Evolutionary conservation across 257 asterid genomes (phyloP).

Genomic region (Penstemon eatonii): DNA sequence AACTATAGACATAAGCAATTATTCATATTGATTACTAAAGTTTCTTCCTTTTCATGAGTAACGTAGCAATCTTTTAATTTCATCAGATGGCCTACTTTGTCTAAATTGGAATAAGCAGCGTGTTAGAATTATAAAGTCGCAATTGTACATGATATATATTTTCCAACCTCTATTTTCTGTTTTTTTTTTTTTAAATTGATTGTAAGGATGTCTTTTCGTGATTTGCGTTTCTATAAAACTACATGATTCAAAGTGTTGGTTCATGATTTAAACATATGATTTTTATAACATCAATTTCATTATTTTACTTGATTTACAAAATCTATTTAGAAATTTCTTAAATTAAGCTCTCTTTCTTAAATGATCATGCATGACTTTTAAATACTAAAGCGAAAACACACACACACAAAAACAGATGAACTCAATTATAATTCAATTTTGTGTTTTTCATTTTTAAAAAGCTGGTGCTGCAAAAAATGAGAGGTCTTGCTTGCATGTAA

Average conservation of each 20-base stretch:
- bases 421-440: too few relatives aligned
- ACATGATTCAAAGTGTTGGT: background rate
- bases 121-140: background rate
- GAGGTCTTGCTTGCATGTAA: too few relatives aligned
- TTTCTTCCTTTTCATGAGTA: background rate
- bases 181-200: too few relatives aligned
- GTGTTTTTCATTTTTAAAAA: too few relatives aligned
- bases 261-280: background rate
- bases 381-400: too few relatives aligned
- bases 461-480: too few relatives aligned
- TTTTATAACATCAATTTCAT: background rate
- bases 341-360: too few relatives aligned
- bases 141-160: background rate
- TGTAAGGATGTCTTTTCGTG: background rate
- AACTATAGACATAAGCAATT: slow-evolving; percentile 3
- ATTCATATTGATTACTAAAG: slow-evolving; percentile 1
- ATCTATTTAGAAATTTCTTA: too few relatives aligned
- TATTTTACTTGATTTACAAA: background rate
- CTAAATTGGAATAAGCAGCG: background rate
- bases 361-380: too few relatives aligned
- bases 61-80: background rate
- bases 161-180: background rate
- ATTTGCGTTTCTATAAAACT: background rate
- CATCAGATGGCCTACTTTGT: background rate
- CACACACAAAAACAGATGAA: too few relatives aligned